Conservation (phyloP, 2,329 filamentous ascomycete genomes). For the Ophiobolus disseminans region DNA sequence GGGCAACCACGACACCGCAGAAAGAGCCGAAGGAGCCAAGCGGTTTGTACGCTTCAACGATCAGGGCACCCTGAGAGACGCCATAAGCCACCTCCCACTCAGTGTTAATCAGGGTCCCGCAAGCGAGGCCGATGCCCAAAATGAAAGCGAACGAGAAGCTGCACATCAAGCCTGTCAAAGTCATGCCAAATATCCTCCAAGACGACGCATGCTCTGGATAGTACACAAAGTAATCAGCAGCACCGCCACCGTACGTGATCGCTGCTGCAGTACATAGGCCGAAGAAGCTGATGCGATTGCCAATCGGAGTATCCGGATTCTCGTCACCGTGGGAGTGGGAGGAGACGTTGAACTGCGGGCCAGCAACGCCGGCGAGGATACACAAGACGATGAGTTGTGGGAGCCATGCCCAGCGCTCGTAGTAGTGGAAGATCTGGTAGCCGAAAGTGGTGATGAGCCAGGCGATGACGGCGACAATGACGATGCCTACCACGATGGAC, state of each 20-base stretch:
- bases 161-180: slow-evolving; percentile 62
- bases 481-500: slow-evolving; percentile 70
- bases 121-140: slow-evolving; percentile 68
- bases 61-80: slow-evolving; percentile 67
- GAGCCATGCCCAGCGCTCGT: slow-evolving; percentile 72
- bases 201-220: slow-evolving; percentile 62
- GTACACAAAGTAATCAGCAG: slow-evolving; percentile 74
- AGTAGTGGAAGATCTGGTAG: slow-evolving; percentile 71
- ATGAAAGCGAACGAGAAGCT: slow-evolving; percentile 69
- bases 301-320: slow-evolving; percentile 57
- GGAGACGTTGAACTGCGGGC: slow-evolving; percentile 64
- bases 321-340: slow-evolving; percentile 60
- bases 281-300: slow-evolving; percentile 72
- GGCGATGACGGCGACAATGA: slow-evolving; percentile 68
- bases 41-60: slow-evolving; percentile 67
- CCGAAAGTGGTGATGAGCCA: slow-evolving; percentile 72
- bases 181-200: slow-evolving; percentile 63
- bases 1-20: slow-evolving; percentile 68
- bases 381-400: slow-evolving; percentile 68
- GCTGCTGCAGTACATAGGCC: slow-evolving; percentile 70
- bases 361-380: slow-evolving; percentile 68
- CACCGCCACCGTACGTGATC: slow-evolving; percentile 68
- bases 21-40: slow-evolving; percentile 70
- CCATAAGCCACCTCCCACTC: slow-evolving; percentile 65
- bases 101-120: slow-evolving; percentile 60